Conservation (phyloP, 768 basidiomycete genomes). For the Leucogyrophana mollusca region DNA sequence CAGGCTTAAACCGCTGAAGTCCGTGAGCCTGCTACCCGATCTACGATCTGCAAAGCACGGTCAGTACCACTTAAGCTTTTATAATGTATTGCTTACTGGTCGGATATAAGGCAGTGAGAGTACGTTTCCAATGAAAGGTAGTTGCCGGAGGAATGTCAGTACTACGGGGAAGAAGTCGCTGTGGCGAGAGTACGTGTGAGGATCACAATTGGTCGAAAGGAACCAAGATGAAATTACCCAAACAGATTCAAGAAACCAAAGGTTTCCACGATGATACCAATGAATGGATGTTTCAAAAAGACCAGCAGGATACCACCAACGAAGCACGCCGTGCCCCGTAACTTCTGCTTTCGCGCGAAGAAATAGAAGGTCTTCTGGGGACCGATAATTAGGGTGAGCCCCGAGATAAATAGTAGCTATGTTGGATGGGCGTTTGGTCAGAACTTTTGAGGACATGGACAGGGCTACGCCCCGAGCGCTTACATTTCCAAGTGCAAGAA, state of each 20-base stretch:
- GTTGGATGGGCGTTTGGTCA: background rate
- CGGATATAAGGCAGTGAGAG: conserved; percentile 87
- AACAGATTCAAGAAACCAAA: conserved; percentile 98
- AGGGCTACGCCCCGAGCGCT: conserved; percentile 23
- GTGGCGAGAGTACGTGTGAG: conserved; percentile 12
- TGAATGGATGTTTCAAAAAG: conserved; percentile 92
- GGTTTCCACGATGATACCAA: conserved; percentile 90
- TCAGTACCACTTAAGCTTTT: background rate
- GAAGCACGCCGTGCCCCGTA: conserved; percentile 88
- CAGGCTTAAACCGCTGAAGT: conserved; percentile 60
- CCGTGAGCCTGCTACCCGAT: conserved; percentile 78
- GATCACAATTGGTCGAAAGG: background rate
- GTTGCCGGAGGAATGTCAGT: conserved; percentile 91
- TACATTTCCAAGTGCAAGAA: conserved; percentile 97
- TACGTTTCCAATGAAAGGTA: conserved; percentile 87
- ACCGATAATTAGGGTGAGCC: conserved; percentile 95
- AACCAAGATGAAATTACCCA: conserved; percentile 58
- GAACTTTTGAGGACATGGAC: conserved; percentile 3
- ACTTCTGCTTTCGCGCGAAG: conserved; percentile 93
- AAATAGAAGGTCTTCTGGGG: conserved; percentile 98
- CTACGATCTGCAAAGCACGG: conserved; percentile 53
- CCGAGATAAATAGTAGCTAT: conserved; percentile 93
- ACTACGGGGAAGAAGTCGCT: conserved; percentile 99
- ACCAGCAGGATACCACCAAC: conserved; percentile 89
- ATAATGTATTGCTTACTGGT: conserved; percentile 48